Conservation (phyloP, 106 monocot genomes). For the Apostasia shenzhenica region DNA sequence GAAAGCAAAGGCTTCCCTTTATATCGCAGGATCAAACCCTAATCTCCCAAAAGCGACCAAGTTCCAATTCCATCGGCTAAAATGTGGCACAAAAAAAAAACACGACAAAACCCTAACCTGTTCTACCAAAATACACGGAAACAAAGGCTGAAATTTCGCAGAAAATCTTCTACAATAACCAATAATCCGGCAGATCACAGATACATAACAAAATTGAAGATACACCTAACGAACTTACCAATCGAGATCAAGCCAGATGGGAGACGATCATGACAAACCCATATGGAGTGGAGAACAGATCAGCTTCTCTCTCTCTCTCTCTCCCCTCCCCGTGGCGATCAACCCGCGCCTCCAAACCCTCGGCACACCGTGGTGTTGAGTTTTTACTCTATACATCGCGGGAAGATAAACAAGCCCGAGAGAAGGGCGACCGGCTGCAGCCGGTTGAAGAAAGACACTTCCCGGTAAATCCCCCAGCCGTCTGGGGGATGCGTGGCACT, state of each 20-base stretch:
- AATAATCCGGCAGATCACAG: neutral
- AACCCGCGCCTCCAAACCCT: neutral
- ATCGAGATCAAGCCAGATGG: neutral
- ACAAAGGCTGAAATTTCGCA: neutral
- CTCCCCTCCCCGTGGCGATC: conserved; percentile 2
- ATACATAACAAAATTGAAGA: neutral
- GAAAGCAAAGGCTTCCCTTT: no score
- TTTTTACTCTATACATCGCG: neutral
- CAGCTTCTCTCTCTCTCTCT: neutral
- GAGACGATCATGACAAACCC: neutral
- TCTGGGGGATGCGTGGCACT: neutral
- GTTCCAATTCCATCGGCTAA: neutral
- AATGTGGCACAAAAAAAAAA: neutral
- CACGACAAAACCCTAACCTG: neutral
- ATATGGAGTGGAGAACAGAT: neutral
- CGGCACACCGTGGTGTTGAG: neutral
- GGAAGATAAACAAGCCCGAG: neutral
- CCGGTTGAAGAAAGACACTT: neutral
- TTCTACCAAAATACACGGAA: neutral
- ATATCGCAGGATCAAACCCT: neutral
- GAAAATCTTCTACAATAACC: neutral
- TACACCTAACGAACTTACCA: neutral
- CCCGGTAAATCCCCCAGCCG: neutral
- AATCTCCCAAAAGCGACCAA: neutral
- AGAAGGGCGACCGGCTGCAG: conserved; percentile 1